phyloP scores from a whole-genome alignment of 106 monocot genomes.

The Dendrobium chrysotoxum region DNA sequence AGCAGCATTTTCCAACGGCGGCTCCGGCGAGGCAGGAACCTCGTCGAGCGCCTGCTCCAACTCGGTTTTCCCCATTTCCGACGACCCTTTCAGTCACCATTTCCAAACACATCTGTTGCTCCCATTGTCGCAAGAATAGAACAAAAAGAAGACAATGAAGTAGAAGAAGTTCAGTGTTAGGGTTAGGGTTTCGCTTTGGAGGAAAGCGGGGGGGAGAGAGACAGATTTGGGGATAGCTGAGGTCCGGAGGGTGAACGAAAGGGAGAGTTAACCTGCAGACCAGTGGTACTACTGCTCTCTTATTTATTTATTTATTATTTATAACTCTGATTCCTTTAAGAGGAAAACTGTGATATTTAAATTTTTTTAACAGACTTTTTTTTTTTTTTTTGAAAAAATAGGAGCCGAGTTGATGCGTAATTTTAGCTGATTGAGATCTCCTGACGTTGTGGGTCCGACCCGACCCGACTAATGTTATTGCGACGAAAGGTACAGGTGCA shows the following conservation, averaged over 20 bases:
- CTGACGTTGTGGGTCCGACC: too few relatives aligned
- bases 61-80: conserved; percentile 52
- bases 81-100: background rate
- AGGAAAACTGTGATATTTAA: background rate
- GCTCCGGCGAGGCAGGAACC: conserved; percentile 7
- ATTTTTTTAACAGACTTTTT: background rate
- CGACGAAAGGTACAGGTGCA: too few relatives aligned
- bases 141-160: background rate
- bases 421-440: background rate
- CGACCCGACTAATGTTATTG: too few relatives aligned
- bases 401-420: too few relatives aligned
- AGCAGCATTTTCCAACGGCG: conserved; percentile 7
- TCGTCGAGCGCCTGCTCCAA: conserved; percentile 19
- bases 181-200: conserved; percentile 19
- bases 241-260: conserved; percentile 3
- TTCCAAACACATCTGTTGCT: background rate
- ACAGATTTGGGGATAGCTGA: background rate
- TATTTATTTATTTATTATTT: conserved; percentile 1
- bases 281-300: background rate
- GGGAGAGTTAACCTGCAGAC: conserved; percentile 6
- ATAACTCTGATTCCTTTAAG: background rate
- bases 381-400: too few relatives aligned
- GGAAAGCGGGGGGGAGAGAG: background rate
- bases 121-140: background rate
- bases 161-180: conserved; percentile 4